Base-by-base conservation (phyloP, 768 basidiomycete species). In the Lepiota subincarnata region DNA sequence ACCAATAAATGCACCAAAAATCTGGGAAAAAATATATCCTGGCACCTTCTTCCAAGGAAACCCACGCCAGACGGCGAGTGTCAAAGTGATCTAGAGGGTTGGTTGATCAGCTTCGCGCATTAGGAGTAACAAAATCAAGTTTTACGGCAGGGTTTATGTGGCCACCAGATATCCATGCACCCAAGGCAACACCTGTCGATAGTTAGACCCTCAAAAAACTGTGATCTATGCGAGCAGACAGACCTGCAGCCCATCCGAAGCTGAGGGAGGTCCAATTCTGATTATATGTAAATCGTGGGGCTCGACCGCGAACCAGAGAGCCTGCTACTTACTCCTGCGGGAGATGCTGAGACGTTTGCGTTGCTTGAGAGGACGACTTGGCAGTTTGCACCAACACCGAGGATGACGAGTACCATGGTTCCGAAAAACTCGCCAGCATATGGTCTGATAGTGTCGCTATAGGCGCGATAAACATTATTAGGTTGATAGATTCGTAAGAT, bases 41-140 rank as follows among this genome's bases (percentile, higher is more conserved):
- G 87, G 87, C 0, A 87, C 87, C 60, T 89, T 88, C 56, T 73
- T 75, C 82, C 84, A 84, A 1, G 87, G 84, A 66, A 89, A 88
- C 48, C 71, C 73, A 50, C 87, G 81, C 63, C 80, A 79, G 4
- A 78, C 70, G 2, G 83, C 84, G 31, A 87, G 59, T 12, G 81
- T 74, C 46, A 89, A 66, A 16, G 87, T 89, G 16, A 88, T 74
- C 81, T 82, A 35, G 2, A 43, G 19, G n/a, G n/a, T n/a, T 16
- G 34, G 7, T 16, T 18, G 2, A 19, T 31, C 31, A 31, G 31
- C 31, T 11, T 1, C 31, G 7, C 10, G 31, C 31, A 11, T 31
- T 11, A 11, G 10, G 31, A 28, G 31, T 2, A 31, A 31, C 31
- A 8, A 24, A 39, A 10, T 1, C 40, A 12, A 35, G 12, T 64